Evolutionary conservation across 2,329 filamentous ascomycete species (phyloP), one percentile per base, ranked within the genome.

Genomic region (Periconia macrospinosa): DNA sequence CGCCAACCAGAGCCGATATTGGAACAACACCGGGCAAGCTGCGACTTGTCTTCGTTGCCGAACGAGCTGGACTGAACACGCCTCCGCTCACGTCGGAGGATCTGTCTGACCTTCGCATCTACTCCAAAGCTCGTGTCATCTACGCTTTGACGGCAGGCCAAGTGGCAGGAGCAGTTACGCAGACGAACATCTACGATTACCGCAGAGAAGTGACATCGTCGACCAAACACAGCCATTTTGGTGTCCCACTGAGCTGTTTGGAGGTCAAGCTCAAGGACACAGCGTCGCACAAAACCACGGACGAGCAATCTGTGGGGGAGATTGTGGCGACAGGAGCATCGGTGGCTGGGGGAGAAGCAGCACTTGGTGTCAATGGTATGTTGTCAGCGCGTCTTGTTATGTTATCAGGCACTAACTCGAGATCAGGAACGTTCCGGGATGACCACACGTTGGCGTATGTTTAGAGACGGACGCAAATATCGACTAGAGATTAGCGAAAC

Each of bases 161-260:
- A 56, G 90, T 97, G n/a, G 93, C 92, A 2, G 94, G 94, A 37
- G 88, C 92, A 1, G 84, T 96, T n/a, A 80, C 88, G 1, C 93
- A 97, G 76, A 96, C 90, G 8, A 87, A 90, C 56, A 82, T 92
- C 40, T 95, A 90, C 68, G 93, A 97, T 71, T 97, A 97, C 73
- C 81, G 93, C 46, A 60, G 80, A 82, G 57, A 76, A 74, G 37
- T 73, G 41, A 69, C 73, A 42, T 48, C 61, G 7, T 69, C 59
- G 58, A 69, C 63, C 49, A 73, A 78, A 43, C 75, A 77, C 44
- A 79, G 75, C 53, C 92, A 96, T 72, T 96, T 97, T 67, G 94
- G 94, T 2, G 81, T 88, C 10, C 92, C 93, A 2, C 69, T 94
- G 41, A 90, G 88, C 58, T 88, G 86, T 62, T 83, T 93, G 1